Conservation (phyloP, 1,284 basidiomycete species). For the Heterobasidion occidentale region DNA sequence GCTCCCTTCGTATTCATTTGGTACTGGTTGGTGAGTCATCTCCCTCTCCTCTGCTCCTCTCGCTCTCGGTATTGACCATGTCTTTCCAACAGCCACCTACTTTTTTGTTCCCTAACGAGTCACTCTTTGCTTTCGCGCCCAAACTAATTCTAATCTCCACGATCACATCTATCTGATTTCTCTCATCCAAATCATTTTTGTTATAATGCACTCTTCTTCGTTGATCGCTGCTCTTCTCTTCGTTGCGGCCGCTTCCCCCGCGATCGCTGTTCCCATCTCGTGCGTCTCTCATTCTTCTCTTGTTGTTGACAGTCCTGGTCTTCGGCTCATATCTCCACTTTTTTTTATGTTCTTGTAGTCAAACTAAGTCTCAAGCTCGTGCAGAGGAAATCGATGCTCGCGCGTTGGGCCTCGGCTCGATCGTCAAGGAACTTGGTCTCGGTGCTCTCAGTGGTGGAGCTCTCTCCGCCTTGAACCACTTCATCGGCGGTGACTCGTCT, state of each 20-base stretch:
- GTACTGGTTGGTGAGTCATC: conserved; percentile 1
- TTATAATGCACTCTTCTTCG: background rate
- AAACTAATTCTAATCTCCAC: background rate
- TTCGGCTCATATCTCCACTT: background rate
- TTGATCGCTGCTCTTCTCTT: background rate
- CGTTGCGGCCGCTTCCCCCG: background rate
- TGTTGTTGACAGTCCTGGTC: background rate
- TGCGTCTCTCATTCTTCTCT: background rate
- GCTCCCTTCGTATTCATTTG: background rate
- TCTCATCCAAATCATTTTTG: background rate
- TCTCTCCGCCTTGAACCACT: background rate
- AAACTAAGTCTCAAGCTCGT: background rate
- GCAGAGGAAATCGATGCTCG: background rate
- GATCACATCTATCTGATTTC: background rate
- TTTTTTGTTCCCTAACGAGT: background rate
- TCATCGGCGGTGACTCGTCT: background rate
- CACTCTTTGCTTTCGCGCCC: background rate
- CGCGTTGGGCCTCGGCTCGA: background rate
- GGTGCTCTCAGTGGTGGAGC: background rate
- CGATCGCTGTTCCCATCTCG: background rate
- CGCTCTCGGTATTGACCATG: background rate
- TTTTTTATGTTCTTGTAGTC: background rate
- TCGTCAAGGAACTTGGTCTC: background rate
- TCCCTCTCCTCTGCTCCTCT: no score
- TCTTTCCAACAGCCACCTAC: background rate